Conservation (phyloP, 176 grass and related monocot genomes). For the Carex parvula region DNA sequence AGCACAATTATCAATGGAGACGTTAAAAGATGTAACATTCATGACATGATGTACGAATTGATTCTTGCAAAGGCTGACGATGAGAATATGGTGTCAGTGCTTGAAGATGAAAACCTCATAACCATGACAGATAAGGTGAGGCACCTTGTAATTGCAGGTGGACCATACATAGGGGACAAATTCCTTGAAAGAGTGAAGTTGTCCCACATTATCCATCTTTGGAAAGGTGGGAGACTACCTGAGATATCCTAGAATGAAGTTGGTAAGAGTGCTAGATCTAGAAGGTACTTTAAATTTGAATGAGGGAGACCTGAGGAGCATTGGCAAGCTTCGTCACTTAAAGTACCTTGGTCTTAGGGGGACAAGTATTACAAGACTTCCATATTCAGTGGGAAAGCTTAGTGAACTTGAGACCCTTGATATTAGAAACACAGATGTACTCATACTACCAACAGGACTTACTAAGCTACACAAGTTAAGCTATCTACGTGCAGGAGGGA, state of each 20-base stretch:
- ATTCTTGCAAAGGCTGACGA: too few species aligned
- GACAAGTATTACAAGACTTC: conserved; percentile 2
- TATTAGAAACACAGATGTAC: conserved; percentile 19
- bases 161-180: too few species aligned
- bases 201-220: neutral
- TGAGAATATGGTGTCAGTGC: too few species aligned
- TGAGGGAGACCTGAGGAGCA: neutral
- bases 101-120: too few species aligned
- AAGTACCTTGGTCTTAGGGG: conserved; percentile 30
- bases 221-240: neutral
- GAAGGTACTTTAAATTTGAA: neutral
- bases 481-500: neutral
- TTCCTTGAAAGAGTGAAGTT: too few species aligned
- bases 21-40: too few species aligned
- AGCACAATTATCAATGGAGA: too few species aligned
- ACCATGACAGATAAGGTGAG: too few species aligned
- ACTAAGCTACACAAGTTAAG: conserved; percentile 11
- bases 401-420: conserved; percentile 27
- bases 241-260: neutral
- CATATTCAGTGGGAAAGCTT: conserved; percentile 19
- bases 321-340: conserved; percentile 19
- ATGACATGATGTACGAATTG: too few species aligned
- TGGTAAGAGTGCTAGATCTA: conserved; percentile 36
- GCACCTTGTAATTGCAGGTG: too few species aligned
- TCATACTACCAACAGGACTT: neutral